Evolutionary conservation across 2,329 filamentous ascomycete species (phyloP).

Genomic region (Daldinia sp.): DNA sequence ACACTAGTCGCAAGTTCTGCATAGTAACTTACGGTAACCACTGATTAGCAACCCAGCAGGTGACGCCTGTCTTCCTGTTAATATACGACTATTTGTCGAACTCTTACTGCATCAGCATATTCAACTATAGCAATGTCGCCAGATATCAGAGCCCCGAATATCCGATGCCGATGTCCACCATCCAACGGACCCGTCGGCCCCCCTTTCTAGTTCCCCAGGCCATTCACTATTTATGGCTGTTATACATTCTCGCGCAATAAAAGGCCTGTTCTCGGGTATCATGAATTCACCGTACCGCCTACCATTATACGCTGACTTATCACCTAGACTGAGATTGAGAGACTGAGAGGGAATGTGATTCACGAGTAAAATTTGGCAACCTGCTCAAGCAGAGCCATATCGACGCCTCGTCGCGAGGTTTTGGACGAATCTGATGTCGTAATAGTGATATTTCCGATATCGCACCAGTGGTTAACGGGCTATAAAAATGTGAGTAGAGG

Average conservation of each 20-base stretch:
- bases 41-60: not conserved
- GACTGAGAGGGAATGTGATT: not conserved
- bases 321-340: not conserved
- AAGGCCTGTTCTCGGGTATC: conserved; percentile 28
- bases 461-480: conserved; percentile 47
- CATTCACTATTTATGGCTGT: conserved; percentile 1
- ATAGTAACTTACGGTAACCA: not conserved
- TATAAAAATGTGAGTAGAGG: conserved; percentile 22
- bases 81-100: conserved; percentile 7
- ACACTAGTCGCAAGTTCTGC: not conserved
- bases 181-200: not conserved
- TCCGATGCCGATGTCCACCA: conserved; percentile 1
- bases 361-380: conserved; percentile 27
- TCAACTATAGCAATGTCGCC: conserved; percentile 12
- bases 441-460: conserved; percentile 43
- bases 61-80: not conserved
- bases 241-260: conserved; percentile 18
- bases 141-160: not conserved
- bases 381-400: conserved; percentile 34
- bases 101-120: conserved; percentile 28
- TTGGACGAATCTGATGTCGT: conserved; percentile 22
- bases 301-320: conserved; percentile 6
- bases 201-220: conserved; percentile 3
- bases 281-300: conserved; percentile 21
- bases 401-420: conserved; percentile 29